Percentiles rank a stretch among this genome's conserved stretches.
phyloP scores from a whole-genome alignment of 169 alveolate genomes.

The Plasmodium knowlesi region DNA sequence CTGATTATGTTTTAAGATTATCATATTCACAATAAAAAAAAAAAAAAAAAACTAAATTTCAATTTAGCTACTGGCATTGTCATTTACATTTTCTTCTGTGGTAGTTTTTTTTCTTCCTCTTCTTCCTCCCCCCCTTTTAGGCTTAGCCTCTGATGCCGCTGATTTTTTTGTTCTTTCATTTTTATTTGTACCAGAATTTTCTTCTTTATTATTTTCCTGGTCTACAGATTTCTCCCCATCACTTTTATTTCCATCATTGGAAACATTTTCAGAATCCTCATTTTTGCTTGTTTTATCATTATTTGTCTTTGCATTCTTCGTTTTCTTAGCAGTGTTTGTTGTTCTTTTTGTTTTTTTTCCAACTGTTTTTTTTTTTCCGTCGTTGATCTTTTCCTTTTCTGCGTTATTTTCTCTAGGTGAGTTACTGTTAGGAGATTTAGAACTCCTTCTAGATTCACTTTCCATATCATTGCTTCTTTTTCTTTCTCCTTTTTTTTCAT shows the following conservation, averaged over 20 bases:
- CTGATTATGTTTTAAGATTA: slow-evolving; percentile 40
- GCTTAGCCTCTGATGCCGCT: slow-evolving; percentile 38
- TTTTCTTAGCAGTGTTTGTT: slow-evolving; percentile 14
- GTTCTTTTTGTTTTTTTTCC: neutral
- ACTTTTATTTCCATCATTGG: slow-evolving; percentile 66
- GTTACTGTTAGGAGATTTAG: slow-evolving; percentile 14
- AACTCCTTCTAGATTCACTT: slow-evolving; percentile 27
- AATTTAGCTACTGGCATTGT: slow-evolving; percentile 35
- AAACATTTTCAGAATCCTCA: slow-evolving; percentile 42
- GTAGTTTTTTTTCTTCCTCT: slow-evolving; percentile 4
- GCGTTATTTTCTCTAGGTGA: slow-evolving; percentile 27
- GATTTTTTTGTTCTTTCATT: slow-evolving; percentile 35
- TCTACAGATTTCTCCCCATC: slow-evolving; percentile 39
- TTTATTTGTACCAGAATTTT: slow-evolving; percentile 7
- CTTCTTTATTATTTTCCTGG: slow-evolving; percentile 35
- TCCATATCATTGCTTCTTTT: slow-evolving; percentile 19
- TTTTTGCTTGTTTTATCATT: slow-evolving; percentile 30
- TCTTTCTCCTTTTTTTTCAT: slow-evolving; percentile 22
- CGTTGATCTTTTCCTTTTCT: slow-evolving; percentile 31
- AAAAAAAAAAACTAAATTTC: neutral
- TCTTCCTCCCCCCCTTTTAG: slow-evolving; percentile 62
- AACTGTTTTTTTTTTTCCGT: slow-evolving; percentile 18
- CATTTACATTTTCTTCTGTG: slow-evolving; percentile 26
- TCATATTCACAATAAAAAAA: neutral
- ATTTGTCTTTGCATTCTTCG: slow-evolving; percentile 22